Evolutionary conservation across 2,329 filamentous ascomycete species (phyloP), one percentile per base, ranked within the genome.

Genomic region (Tolypocladium inflatum): DNA sequence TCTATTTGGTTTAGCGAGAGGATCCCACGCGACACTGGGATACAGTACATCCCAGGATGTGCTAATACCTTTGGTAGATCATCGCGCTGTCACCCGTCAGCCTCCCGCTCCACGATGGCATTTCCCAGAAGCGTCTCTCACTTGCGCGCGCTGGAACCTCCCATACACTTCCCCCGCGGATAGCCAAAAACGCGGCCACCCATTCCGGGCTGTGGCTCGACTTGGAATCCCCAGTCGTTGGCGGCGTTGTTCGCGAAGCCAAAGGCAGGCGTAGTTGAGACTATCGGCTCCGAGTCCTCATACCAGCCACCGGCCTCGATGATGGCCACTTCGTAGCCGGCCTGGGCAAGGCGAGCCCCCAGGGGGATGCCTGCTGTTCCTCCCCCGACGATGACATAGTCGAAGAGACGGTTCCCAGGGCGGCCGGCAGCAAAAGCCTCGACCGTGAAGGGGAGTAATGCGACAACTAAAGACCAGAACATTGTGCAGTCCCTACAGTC

Each of bases 311-410:
- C 58, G 13, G 55, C 55, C 41, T 59, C 55, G 45, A 59, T 33
- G n/a, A 59, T 37, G 75, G 77, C 13, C 66, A 73, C 8, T 66
- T 64, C 17, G 64, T 57, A 62, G 67, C 76, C 13, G 11, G 39
- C 30, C 26, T 57, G 45, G 13, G 55, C 55, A 8, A 59, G 43
- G 4, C 55, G 55, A 23, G 52, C 13, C 4, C 30, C 58, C 2
- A 59, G 19, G 5, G 42, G 41, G 6, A 43, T 4, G 42, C 58
- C 58, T 21, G 58, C 58, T 3, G 51, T 59, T 4, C 58, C 58
- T 8, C 58, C 58, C 11, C 55, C 58, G 50, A 57, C 38, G 26
- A 59, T 38, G 33, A 53, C 42, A 35, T 53, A 56, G n/a, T 56
- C 55, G 26, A 23, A 56, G 26, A 26, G 26, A 4, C 26, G 26